Percentiles rank a stretch among this genome's conserved stretches.
Evolutionary conservation across 805 yeast species (phyloP).

Genomic region (Maudiozyma barnettii): DNA sequence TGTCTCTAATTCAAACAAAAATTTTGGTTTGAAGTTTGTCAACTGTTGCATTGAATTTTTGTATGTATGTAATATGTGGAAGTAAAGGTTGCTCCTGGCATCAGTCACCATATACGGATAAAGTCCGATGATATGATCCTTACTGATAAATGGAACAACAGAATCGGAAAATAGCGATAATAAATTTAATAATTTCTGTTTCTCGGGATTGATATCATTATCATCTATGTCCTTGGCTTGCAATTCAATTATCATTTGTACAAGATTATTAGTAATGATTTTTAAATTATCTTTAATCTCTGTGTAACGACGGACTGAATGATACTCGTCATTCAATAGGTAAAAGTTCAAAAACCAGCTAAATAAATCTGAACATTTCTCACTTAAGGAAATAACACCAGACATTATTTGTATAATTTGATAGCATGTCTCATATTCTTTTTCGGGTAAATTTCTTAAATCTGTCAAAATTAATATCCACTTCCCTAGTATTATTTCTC

Average conservation of each 20-base stretch:
- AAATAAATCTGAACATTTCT: constrained; percentile 36
- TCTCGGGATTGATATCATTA: background rate
- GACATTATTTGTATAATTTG: constrained; percentile 31
- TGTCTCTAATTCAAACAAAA: constrained; percentile 40
- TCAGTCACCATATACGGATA: constrained; percentile 55
- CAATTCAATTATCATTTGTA: constrained; percentile 19
- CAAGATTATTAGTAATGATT: constrained; percentile 16
- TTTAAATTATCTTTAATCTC: constrained; percentile 10
- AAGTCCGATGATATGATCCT: constrained; percentile 56
- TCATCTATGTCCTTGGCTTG: constrained; percentile 25
- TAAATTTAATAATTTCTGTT: constrained; percentile 19
- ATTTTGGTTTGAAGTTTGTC: constrained; percentile 40
- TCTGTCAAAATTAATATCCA: constrained; percentile 27
- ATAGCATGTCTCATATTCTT: constrained; percentile 5
- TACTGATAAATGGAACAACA: constrained; percentile 45
- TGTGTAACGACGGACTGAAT: constrained; percentile 6
- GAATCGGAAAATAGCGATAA: constrained; percentile 49
- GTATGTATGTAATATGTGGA: constrained; percentile 47
- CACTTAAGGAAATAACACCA: constrained; percentile 30
- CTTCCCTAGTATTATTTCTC: constrained; percentile 28
- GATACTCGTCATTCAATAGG: constrained; percentile 29
- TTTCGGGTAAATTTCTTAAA: constrained; percentile 7
- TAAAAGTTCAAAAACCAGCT: constrained; percentile 39
- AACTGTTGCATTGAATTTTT: constrained; percentile 38
- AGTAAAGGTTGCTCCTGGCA: constrained; percentile 32